Evolutionary conservation across 2,329 filamentous ascomycete genomes (phyloP).

Genomic region (Colletotrichum neosansevieriae): DNA sequence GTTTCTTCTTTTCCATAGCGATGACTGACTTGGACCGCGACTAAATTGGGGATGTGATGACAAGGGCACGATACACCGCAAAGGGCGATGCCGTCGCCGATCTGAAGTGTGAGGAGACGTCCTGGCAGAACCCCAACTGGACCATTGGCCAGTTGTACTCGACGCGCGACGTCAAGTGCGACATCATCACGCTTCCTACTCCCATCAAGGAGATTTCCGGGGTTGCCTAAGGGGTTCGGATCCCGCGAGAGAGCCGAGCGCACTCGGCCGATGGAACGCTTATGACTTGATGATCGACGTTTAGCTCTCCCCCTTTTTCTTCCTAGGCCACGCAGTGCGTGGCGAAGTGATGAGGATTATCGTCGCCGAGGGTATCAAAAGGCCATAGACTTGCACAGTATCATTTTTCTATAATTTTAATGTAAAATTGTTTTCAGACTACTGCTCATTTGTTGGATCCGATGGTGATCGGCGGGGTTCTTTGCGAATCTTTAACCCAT

Average conservation of each 20-base stretch:
- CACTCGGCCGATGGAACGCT: neutral
- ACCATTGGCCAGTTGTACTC: constrained; percentile 49
- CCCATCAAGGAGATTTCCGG: constrained; percentile 46
- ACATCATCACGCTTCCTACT: constrained; percentile 43
- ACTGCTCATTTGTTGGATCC: no score
- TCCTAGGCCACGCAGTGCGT: neutral
- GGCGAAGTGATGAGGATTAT: neutral
- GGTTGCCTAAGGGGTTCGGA: constrained; percentile 40
- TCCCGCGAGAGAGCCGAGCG: neutral
- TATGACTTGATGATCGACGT: constrained; percentile 23
- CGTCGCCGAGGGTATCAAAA: no score
- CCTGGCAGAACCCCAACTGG: constrained; percentile 49
- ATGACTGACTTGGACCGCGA: neutral
- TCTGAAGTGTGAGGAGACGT: constrained; percentile 47
- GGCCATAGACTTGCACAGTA: no score
- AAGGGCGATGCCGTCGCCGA: constrained; percentile 45
- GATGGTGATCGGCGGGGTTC: no score
- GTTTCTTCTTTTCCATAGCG: neutral
- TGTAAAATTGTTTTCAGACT: no score
- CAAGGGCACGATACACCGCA: constrained; percentile 46
- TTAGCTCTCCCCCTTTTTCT: neutral
- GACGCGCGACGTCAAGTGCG: constrained; percentile 45
- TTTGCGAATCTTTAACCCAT: no score
- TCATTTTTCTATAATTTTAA: no score
- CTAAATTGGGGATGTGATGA: neutral